These are phyloP conservation scores for Fistulinella staudtii DNA, from an alignment of 1,284 basidiomycete species.

Conservation along the genomic window DNA sequence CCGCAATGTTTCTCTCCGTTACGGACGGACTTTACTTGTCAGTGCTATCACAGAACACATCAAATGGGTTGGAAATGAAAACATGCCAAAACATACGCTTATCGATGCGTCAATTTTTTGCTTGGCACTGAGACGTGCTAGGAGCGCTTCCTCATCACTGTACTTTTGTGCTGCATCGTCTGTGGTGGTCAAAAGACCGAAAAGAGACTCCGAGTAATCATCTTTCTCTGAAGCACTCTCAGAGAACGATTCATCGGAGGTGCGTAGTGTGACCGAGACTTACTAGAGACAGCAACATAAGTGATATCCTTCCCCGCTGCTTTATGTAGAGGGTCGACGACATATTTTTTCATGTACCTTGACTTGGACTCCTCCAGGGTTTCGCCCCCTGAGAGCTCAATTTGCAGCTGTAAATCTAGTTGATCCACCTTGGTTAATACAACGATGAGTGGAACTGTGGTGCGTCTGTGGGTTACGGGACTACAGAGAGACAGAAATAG, in stretches of 20 bases:
- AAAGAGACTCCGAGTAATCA: no score
- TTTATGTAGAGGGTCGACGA: neutral
- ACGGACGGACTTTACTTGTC: conserved; percentile 21
- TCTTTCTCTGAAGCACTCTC: no score
- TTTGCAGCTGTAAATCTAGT: conserved; percentile 1
- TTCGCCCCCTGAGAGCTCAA: neutral
- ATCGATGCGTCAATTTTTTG: conserved; percentile 18
- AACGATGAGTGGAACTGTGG: conserved; percentile 14
- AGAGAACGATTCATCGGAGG: no score
- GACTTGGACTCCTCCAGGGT: neutral
- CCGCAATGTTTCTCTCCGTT: neutral
- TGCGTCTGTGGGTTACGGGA: neutral
- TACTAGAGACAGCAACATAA: conserved; percentile 10
- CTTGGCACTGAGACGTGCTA: conserved; percentile 16
- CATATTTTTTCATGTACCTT: conserved; percentile 3
- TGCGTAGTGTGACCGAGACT: neutral
- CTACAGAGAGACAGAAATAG: no score
- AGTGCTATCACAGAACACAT: conserved; percentile 12
- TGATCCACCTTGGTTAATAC: conserved; percentile 16
- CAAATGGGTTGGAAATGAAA: neutral
- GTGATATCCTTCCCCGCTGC: conserved; percentile 3
- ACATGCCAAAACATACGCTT: neutral
- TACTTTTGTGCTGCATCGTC: neutral
- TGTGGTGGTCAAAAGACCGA: no score
- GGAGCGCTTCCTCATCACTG: conserved; percentile 3